phyloP scores from a whole-genome alignment of 352 stramenopile species.

The Pythium guiyangense region DNA sequence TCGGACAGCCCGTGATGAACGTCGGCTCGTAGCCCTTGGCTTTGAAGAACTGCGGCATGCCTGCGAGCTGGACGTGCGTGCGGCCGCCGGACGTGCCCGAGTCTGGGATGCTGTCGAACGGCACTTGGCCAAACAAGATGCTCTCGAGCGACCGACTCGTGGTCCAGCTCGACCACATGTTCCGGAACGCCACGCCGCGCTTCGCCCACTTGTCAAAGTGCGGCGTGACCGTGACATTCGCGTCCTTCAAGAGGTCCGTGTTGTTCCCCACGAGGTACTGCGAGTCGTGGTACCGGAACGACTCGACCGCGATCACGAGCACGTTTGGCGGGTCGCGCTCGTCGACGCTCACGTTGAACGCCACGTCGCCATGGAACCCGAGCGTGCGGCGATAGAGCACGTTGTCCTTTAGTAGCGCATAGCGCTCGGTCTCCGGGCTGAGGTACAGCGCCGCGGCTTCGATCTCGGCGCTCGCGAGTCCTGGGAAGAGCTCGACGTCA shows the following conservation, averaged over 20 bases:
- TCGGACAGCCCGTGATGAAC: slow-evolving; percentile 39
- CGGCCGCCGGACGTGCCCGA: slow-evolving; percentile 30
- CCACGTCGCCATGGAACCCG: slow-evolving; percentile 33
- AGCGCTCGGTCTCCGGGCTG: slow-evolving; percentile 31
- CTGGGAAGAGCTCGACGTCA: slow-evolving; percentile 16
- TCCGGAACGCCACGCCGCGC: slow-evolving; percentile 40
- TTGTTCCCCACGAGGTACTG: slow-evolving; percentile 34
- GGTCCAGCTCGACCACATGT: slow-evolving; percentile 57
- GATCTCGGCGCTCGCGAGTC: slow-evolving; percentile 14
- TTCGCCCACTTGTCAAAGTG: slow-evolving; percentile 48
- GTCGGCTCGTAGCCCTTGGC: slow-evolving; percentile 41
- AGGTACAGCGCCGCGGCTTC: slow-evolving; percentile 21
- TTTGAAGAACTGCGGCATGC: slow-evolving; percentile 48
- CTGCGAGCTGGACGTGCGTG: slow-evolving; percentile 22
- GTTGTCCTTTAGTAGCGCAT: slow-evolving; percentile 29
- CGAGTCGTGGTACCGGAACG: no score
- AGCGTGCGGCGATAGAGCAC: slow-evolving; percentile 37
- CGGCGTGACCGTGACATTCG: slow-evolving; percentile 42
- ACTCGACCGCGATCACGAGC: no score
- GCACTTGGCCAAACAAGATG: slow-evolving; percentile 45
- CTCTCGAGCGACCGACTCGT: slow-evolving; percentile 58
- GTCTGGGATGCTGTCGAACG: slow-evolving; percentile 31
- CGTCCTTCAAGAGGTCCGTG: slow-evolving; percentile 11
- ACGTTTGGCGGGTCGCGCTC: slow-evolving; percentile 38
- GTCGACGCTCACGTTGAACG: slow-evolving; percentile 37